Base-by-base conservation (phyloP, 176 grass and related monocot species). In the Thalia dealbata region DNA sequence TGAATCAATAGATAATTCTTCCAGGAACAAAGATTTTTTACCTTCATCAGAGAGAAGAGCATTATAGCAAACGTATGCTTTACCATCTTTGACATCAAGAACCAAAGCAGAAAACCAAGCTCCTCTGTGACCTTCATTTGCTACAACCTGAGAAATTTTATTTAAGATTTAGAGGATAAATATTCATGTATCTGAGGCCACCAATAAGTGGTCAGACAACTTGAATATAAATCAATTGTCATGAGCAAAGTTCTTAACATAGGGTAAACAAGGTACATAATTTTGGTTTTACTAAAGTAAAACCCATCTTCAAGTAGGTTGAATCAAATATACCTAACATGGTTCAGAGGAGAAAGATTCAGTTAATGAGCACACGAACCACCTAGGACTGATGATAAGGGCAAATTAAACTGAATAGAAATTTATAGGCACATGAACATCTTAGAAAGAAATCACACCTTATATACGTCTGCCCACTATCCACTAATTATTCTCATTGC, bases 31-130 rank as follows among this genome's bases (percentile, higher is more conserved):
- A 3, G 14, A 68, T 43, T 29, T 44, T 71, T n/a, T 75, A 85
- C 78, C 81, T 83, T 85, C 78, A 89, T 87, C 85, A 84, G 80
- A 84, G 79, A 70, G 68, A 73, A 74, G 72, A 73, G 81, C 59
- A 15, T 84, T 81, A 61, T 99, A 99, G 73, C 75, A 80, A 74
- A 99, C 81, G 30, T 76, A 86, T 29, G 83, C 84, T 78, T 76
- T 88, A 81, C 81, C 35, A 52, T 87, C 90, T 45, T 91, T 88
- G 69, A 99, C 81, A 85, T 95, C 86, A 84, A 95, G 66, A 74
- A 99, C 90, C 12, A 71, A 80, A 32, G 88, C 95, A 85, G 82
- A 79, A 91, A 88, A 91, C 95, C 95, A 99, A 79, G 84, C 85
- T 50, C 71, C 79, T 82, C 83, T 80, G 72, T 69, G 78, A 21